These are phyloP conservation scores for Peronosclerospora sorghi DNA, from an alignment of 352 stramenopile species.

Conservation along the genomic window DNA sequence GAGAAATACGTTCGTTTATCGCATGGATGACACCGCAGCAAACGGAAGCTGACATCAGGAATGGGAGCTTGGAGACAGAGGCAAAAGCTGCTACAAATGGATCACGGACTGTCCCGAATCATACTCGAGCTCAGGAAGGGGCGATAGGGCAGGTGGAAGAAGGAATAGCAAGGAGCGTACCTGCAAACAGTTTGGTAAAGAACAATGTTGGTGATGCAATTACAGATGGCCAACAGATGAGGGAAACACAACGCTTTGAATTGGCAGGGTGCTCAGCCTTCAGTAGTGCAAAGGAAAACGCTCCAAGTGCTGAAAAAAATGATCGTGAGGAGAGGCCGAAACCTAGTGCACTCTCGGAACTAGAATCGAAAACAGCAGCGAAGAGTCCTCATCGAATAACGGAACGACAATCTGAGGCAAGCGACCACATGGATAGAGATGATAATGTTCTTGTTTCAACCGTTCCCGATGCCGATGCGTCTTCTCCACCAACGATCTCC, in stretches of 20 bases:
- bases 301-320: constrained; percentile 6
- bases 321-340: constrained; percentile 1
- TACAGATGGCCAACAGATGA: constrained; percentile 1
- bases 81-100: background rate
- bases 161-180: background rate
- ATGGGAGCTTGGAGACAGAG: background rate
- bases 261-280: constrained; percentile 1
- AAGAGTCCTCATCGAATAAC: background rate
- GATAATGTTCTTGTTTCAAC: background rate
- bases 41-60: background rate
- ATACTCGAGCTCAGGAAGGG: background rate
- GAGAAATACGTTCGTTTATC: constrained; percentile 14
- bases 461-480: background rate
- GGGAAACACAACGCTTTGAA: constrained; percentile 11
- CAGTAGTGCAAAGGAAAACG: constrained; percentile 6
- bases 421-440: constrained; percentile 3
- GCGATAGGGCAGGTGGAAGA: background rate
- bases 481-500: background rate
- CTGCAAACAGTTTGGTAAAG: background rate
- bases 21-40: constrained; percentile 6
- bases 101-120: background rate
- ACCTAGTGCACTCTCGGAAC: background rate
- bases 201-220: constrained; percentile 1
- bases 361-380: background rate
- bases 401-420: background rate